phyloP scores from a whole-genome alignment of 345 rosid species.

The Euphorbia lathyris region DNA sequence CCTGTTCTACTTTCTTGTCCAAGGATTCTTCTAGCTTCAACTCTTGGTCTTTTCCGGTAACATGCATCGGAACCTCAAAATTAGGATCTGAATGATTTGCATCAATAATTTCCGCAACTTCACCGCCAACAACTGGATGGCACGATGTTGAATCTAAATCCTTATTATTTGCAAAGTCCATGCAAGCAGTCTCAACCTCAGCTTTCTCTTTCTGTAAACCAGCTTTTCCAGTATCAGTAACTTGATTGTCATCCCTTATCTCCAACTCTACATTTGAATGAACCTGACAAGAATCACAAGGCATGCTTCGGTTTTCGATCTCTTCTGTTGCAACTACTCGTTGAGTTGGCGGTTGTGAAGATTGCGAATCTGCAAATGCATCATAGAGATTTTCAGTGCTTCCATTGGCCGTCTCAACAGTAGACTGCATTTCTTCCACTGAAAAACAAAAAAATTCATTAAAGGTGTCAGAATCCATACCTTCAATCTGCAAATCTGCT shows the following conservation, averaged over 20 bases:
- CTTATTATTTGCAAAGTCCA: slow-evolving; percentile 7
- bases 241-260: slow-evolving; percentile 15
- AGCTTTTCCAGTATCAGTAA: slow-evolving; percentile 19
- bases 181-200: slow-evolving; percentile 10
- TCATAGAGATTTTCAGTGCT: slow-evolving; percentile 40
- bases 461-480: slow-evolving; percentile 53
- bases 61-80: neutral
- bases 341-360: slow-evolving; percentile 28
- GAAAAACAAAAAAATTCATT: slow-evolving; percentile 40
- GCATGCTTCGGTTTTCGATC: slow-evolving; percentile 5
- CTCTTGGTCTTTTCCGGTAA: slow-evolving; percentile 9
- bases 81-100: slow-evolving; percentile 4
- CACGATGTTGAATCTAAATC: slow-evolving; percentile 13
- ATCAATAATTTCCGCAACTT: slow-evolving; percentile 10
- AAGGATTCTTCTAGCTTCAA: slow-evolving; percentile 23
- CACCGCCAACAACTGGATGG: slow-evolving; percentile 15
- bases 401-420: slow-evolving; percentile 27
- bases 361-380: slow-evolving; percentile 39
- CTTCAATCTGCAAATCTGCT: slow-evolving; percentile 36
- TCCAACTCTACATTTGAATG: slow-evolving; percentile 15
- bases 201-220: slow-evolving; percentile 15
- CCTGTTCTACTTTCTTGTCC: slow-evolving; percentile 1
- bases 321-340: slow-evolving; percentile 22
- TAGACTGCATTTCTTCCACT: slow-evolving; percentile 39
- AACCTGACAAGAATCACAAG: slow-evolving; percentile 2